These are phyloP conservation scores for Meira miltonrushii DNA, from an alignment of 1,284 basidiomycete species.

Conservation along the genomic window DNA sequence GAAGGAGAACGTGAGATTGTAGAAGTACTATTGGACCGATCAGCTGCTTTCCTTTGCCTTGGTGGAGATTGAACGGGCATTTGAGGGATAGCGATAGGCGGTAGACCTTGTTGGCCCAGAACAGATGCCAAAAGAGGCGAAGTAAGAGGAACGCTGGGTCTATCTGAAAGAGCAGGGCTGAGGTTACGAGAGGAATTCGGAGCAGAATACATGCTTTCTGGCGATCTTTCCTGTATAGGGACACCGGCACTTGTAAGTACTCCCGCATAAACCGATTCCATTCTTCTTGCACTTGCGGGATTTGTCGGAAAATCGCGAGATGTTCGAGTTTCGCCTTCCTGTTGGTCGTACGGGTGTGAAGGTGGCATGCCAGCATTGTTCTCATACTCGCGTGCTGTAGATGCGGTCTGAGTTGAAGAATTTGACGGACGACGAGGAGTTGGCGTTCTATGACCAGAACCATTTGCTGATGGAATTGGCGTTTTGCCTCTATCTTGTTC, in stretches of 20 bases:
- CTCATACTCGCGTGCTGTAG: no score
- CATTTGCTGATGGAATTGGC: no score
- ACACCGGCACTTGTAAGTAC: background rate
- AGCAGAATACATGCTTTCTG: background rate
- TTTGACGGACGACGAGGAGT: no score
- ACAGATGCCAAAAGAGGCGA: conserved; percentile 11
- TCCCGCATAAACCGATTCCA: no score
- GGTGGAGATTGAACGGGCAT: background rate
- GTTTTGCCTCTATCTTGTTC: no score
- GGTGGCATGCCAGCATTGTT: no score
- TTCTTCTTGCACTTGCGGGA: no score
- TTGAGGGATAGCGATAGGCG: background rate
- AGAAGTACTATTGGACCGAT: conserved; percentile 5
- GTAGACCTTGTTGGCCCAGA: conserved; percentile 2
- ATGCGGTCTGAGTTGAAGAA: no score
- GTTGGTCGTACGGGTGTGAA: no score
- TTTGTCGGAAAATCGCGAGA: no score
- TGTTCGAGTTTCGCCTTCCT: no score
- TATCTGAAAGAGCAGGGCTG: background rate
- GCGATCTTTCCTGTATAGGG: background rate
- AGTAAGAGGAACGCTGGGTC: conserved; percentile 4
- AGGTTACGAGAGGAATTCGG: background rate
- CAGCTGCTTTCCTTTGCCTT: conserved; percentile 1
- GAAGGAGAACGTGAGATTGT: background rate
- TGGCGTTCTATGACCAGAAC: no score